Evolutionary conservation across 305 asterid genomes (phyloP), one percentile per base, ranked within the genome.

Genomic region (Fraxinus floribunda): DNA sequence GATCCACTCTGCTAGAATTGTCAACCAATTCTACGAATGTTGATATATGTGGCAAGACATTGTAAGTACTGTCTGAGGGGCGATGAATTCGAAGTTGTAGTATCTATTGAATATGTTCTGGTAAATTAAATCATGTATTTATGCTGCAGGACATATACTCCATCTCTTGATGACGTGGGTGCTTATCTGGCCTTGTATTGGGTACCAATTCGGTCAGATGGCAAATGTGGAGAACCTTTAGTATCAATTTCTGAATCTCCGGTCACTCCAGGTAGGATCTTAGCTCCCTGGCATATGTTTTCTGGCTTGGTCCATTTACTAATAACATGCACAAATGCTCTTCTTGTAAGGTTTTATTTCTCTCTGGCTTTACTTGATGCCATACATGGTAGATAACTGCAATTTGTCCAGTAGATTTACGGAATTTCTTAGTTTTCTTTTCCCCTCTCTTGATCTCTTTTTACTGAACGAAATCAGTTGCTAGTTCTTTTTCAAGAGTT

Each of bases 181-280:
- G 86, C 93, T 80, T 95, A 90, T 88, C 88, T 97, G 88, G 94
- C 96, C 76, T 84, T 97, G 81, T 84, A 90, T 86, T 97, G 99
- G 98, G 80, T 91, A 81, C 98, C 99, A 83, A 89, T 90, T 49
- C 89, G 99, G 72, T 86, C 90, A 32, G 98, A 95, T 79, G 99
- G 98, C 34, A 84, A 91, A 88, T 81, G 81, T 78, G 99, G 99
- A 82, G 82, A 79, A 79, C 91, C 98, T 64, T 35, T 97, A 86
- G 90, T 93, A 80, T 88, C 99, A 78, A 86, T 89, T 84, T 87
- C 91, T 81, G 91, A 93, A 75, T 87, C 91, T 89, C 95, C 97
- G 76, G 98, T 97, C 35, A 80, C 90, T 86, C 94, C 99, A 87
- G 98, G 99, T 97, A 87, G 84, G 82, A 26, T 78, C 79, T 55